These are phyloP conservation scores for Escovopsis weberi DNA, from an alignment of 2,329 filamentous ascomycete species.

Conservation along the genomic window DNA sequence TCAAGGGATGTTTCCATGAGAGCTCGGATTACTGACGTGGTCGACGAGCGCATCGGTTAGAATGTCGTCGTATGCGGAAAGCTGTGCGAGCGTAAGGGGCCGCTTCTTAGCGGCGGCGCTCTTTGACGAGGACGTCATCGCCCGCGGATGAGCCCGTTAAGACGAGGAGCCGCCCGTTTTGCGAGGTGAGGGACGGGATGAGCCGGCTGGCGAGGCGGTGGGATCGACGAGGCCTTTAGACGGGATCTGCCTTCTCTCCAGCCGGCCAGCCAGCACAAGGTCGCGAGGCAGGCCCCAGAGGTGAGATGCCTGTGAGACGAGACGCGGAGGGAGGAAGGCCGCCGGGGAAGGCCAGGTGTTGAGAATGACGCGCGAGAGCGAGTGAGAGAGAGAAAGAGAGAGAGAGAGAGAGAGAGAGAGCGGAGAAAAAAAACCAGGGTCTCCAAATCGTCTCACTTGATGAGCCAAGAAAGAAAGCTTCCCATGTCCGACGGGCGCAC, in stretches of 20 bases:
- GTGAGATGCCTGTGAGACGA: not conserved
- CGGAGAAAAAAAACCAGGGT: too few relatives aligned
- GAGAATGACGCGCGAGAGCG: too few relatives aligned
- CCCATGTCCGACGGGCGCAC: too few relatives aligned
- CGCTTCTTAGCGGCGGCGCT: slow-evolving; percentile 40
- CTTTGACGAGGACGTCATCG: slow-evolving; percentile 22
- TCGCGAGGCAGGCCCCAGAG: not conserved
- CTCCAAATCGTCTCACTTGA: too few relatives aligned
- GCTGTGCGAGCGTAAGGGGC: slow-evolving; percentile 69
- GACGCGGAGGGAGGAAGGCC: not conserved
- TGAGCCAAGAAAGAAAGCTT: too few relatives aligned
- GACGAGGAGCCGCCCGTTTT: too few relatives aligned
- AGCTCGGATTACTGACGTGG: slow-evolving; percentile 49
- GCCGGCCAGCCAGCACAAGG: slow-evolving; percentile 1
- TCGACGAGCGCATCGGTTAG: slow-evolving; percentile 91
- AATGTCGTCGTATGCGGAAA: slow-evolving; percentile 90
- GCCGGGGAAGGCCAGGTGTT: not conserved
- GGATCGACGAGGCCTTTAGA: not conserved
- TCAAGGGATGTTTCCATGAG: too few relatives aligned
- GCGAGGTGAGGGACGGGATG: too few relatives aligned
- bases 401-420: too few relatives aligned
- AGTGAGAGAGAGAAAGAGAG: too few relatives aligned
- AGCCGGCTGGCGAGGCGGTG: not conserved
- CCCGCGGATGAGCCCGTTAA: not conserved
- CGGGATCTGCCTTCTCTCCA: not conserved